Percentiles rank a stretch among this genome's conserved stretches.
Conservation (phyloP, 2,329 filamentous ascomycete species). For the Remersonia thermophila region DNA sequence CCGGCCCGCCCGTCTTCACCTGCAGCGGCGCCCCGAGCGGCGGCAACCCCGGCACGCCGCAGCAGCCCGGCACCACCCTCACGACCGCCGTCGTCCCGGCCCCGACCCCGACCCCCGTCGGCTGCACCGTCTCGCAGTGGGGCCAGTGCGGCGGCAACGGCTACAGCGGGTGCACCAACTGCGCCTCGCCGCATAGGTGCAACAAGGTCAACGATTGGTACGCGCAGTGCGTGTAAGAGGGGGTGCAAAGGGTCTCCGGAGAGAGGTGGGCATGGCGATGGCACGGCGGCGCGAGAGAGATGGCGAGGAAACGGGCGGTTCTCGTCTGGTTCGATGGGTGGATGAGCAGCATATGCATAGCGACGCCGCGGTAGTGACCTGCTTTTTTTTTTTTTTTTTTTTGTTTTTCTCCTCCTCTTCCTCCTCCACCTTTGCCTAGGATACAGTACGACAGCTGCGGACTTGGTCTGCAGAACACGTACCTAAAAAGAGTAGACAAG, state of each 20-base stretch:
- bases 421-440: too few species aligned
- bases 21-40: conserved; percentile 11
- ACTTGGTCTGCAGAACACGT: too few species aligned
- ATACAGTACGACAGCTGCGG: too few species aligned
- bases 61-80: neutral
- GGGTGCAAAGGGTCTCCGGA: neutral
- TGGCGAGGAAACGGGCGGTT: too few species aligned
- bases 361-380: too few species aligned
- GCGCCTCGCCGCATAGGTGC: conserved; percentile 12
- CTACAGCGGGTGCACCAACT: conserved; percentile 14
- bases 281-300: too few species aligned
- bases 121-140: conserved; percentile 13
- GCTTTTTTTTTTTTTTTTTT: too few species aligned
- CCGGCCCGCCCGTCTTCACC: conserved; percentile 18
- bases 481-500: too few species aligned
- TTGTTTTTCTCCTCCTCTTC: too few species aligned
- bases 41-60: conserved; percentile 1
- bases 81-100: neutral
- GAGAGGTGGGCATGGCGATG: neutral
- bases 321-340: too few species aligned
- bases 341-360: too few species aligned
- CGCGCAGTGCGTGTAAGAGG: conserved; percentile 13
- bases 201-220: conserved; percentile 16
- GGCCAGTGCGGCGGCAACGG: conserved; percentile 13
- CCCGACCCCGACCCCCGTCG: neutral